Conservation (phyloP, 495 filamentous ascomycete species). For the Podospora australis region DNA sequence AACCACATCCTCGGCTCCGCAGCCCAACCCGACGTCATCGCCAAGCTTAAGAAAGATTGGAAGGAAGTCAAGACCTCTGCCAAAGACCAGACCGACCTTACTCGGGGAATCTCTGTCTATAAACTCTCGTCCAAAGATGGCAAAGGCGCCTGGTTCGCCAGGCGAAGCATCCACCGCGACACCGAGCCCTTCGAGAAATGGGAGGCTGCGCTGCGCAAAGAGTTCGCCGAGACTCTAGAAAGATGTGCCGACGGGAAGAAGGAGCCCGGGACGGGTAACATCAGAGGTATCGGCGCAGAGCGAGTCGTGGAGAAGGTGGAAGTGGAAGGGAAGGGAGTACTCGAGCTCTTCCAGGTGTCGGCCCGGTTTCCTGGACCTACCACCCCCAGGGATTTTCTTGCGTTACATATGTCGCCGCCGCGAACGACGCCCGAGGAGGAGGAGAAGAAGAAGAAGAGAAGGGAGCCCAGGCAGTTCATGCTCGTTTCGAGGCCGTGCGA, state of each 20-base stretch:
- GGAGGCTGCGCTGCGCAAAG: constrained; percentile 50
- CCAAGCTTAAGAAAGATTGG: constrained; percentile 70
- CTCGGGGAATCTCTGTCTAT: constrained; percentile 70
- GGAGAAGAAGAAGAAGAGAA: background rate
- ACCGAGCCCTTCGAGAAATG: constrained; percentile 59
- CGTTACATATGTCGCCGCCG: constrained; percentile 59
- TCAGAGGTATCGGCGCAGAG: constrained; percentile 81
- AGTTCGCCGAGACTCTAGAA: constrained; percentile 57
- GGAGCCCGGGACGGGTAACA: constrained; percentile 58
- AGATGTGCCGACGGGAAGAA: constrained; percentile 39
- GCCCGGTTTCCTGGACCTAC: constrained; percentile 89
- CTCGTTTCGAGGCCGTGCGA: constrained; percentile 77
- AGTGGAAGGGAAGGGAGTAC: constrained; percentile 49
- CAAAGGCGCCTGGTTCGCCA: constrained; percentile 82
- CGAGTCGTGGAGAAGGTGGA: constrained; percentile 54
- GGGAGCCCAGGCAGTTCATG: constrained; percentile 61
- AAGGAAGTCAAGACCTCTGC: constrained; percentile 69
- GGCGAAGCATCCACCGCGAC: constrained; percentile 69
- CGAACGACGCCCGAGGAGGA: constrained; percentile 9
- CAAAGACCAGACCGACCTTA: constrained; percentile 65
- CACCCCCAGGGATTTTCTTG: constrained; percentile 80
- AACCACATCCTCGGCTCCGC: background rate
- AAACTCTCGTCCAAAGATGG: constrained; percentile 74
- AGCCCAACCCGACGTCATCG: constrained; percentile 5
- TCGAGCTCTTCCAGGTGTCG: constrained; percentile 68